Percentiles rank a stretch among this genome's conserved stretches.
Conservation (phyloP, 257 asterid genomes). For the Gentiana straminea region DNA sequence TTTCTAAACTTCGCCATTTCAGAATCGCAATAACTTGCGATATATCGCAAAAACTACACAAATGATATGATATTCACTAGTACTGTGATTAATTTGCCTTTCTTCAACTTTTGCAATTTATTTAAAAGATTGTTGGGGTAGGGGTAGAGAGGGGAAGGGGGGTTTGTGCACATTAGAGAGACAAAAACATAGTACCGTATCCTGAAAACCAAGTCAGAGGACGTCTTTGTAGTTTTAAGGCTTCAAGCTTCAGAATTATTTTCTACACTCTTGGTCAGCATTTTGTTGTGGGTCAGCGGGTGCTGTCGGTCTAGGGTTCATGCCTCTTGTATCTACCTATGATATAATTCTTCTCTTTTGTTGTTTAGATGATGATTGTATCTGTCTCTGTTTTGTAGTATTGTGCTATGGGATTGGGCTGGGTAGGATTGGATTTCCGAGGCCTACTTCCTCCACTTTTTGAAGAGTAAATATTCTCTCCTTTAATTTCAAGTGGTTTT, state of each 20-base stretch:
- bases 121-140: too few species aligned
- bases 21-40: too few species aligned
- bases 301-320: neutral
- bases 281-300: neutral
- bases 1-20: too few species aligned
- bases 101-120: too few species aligned
- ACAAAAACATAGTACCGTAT: too few species aligned
- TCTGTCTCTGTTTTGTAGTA: constrained; percentile 46
- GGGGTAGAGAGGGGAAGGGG: too few species aligned
- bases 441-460: constrained; percentile 96
- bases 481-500: neutral
- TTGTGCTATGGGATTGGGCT: constrained; percentile 94
- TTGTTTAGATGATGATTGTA: neutral
- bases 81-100: too few species aligned
- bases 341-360: neutral
- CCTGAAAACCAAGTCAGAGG: neutral
- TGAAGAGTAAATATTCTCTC: constrained; percentile 62
- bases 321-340: neutral
- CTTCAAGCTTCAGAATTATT: neutral
- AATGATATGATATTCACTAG: too few species aligned
- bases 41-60: too few species aligned
- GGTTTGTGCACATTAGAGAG: too few species aligned
- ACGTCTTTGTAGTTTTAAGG: neutral
- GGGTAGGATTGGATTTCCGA: constrained; percentile 95
- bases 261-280: neutral